Percentiles rank a stretch among this genome's conserved stretches.
These are phyloP conservation scores for Collybia sordida DNA, from an alignment of 768 basidiomycete genomes.

Conservation along the genomic window DNA sequence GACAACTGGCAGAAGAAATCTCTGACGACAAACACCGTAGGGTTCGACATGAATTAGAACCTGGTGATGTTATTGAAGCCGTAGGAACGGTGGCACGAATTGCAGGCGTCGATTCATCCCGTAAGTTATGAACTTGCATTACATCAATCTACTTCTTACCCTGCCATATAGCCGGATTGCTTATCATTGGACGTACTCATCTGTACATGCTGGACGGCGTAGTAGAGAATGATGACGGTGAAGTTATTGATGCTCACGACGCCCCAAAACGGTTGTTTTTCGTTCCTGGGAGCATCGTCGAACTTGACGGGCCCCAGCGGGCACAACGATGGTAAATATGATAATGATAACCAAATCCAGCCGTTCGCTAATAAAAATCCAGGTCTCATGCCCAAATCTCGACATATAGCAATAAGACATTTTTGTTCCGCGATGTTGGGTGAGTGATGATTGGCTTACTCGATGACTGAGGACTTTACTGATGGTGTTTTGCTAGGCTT, in stretches of 20 bases:
- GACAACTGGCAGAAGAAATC: constrained; percentile 72
- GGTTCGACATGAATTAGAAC: constrained; percentile 83
- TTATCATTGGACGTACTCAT: constrained; percentile 84
- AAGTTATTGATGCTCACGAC: constrained; percentile 85
- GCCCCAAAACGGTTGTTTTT: constrained; percentile 81
- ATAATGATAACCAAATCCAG: neutral
- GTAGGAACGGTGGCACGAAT: constrained; percentile 85
- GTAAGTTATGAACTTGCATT: constrained; percentile 43
- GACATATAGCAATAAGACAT: constrained; percentile 77
- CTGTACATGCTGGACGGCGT: constrained; percentile 91
- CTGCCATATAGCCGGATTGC: constrained; percentile 65
- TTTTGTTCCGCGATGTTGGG: constrained; percentile 91
- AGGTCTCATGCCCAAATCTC: constrained; percentile 83
- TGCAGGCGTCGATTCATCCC: constrained; percentile 88
- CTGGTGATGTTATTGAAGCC: constrained; percentile 87
- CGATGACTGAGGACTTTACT: neutral
- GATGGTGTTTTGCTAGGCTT: constrained; percentile 43
- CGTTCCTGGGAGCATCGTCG: constrained; percentile 82
- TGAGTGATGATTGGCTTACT: constrained; percentile 37
- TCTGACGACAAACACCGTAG: constrained; percentile 87
- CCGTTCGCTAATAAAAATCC: constrained; percentile 5
- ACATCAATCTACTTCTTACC: neutral
- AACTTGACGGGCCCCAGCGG: constrained; percentile 74
- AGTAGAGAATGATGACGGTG: constrained; percentile 82
- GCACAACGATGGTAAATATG: constrained; percentile 75